Evolutionary conservation across 495 filamentous ascomycete species (phyloP), one percentile per base, ranked within the genome.

Genomic region (Lasiosphaeria miniovina): DNA sequence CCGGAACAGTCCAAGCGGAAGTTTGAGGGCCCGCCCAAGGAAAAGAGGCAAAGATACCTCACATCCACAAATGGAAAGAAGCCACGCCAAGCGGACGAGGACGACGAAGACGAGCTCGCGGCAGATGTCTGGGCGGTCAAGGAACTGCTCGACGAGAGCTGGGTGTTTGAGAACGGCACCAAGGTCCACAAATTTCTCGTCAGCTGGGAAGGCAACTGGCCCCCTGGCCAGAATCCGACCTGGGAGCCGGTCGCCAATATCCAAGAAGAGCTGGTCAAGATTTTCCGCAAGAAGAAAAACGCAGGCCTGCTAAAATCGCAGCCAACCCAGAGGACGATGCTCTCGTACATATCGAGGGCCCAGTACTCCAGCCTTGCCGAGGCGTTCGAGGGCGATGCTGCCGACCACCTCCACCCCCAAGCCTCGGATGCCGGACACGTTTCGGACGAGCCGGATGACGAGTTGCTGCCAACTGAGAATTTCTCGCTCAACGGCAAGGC

Each of bases 241-340:
- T 81, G 78, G 78, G 77, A 80, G 60, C 77, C 76, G 0, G 71
- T 69, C 41, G 68, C 68, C 4, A 76, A 79, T 40, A 74, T 81
- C 12, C 52, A 61, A 6, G 49, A 73, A 1, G 32, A 46, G 0
- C 52, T 77, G 4, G 63, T 80, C 36, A 52, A 55, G 35, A 46
- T 41, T 15, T 80, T 77, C 59, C 49, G 69, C 9, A 64, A 71
- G 15, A 61, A 63, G 45, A 74, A 72, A 49, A 49, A 59, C 12
- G 57, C 59, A 0, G 65, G 65, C 6, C 32, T 55, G 6, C 32
- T 65, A 17, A 66, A 68, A 11, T 52, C 49, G 0, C 57, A 65
- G 36, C 61, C 59, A 17, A 14, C 36, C 4, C 61, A 66, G 32
- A 55, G 33, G 34, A 49, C 65, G 8, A 38, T 60, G 53, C 53